These are phyloP conservation scores for Hansenula lynferdii DNA, from an alignment of 1,139 yeast species.

Conservation along the genomic window DNA sequence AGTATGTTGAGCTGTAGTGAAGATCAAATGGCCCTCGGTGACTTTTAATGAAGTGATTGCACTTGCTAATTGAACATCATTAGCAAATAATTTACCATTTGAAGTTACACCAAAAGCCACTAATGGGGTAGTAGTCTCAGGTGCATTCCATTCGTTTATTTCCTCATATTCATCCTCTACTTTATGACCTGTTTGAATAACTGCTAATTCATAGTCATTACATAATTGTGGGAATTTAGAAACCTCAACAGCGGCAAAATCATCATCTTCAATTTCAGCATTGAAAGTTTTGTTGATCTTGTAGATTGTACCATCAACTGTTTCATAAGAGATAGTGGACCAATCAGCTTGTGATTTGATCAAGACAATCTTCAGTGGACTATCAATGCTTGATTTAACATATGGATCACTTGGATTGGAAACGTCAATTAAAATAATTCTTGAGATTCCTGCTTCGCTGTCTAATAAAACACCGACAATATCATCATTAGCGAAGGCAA, in stretches of 20 bases:
- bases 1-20: conserved; percentile 86
- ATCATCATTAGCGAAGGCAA: conserved; percentile 50
- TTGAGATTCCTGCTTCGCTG: conserved; percentile 34
- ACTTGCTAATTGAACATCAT: conserved; percentile 54
- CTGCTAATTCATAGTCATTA: conserved; percentile 51
- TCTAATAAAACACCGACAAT: conserved; percentile 57
- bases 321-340: conserved; percentile 48
- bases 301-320: conserved; percentile 58
- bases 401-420: conserved; percentile 36
- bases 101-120: conserved; percentile 68
- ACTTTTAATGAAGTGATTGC: conserved; percentile 81
- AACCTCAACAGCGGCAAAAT: conserved; percentile 28
- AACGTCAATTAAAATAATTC: conserved; percentile 45
- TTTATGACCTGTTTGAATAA: conserved; percentile 21
- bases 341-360: conserved; percentile 54
- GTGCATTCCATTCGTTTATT: conserved; percentile 21
- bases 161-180: conserved; percentile 25
- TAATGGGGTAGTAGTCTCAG: conserved; percentile 18
- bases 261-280: conserved; percentile 26
- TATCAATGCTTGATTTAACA: conserved; percentile 37
- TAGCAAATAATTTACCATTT: conserved; percentile 70
- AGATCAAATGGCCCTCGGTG: conserved; percentile 68
- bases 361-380: conserved; percentile 48
- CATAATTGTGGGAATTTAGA: conserved; percentile 67
- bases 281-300: conserved; percentile 28